These are phyloP conservation scores for Sphagnum fallax DNA, from an alignment of 228 moss, liverwort and hornwort genomes.

Conservation along the genomic window DNA sequence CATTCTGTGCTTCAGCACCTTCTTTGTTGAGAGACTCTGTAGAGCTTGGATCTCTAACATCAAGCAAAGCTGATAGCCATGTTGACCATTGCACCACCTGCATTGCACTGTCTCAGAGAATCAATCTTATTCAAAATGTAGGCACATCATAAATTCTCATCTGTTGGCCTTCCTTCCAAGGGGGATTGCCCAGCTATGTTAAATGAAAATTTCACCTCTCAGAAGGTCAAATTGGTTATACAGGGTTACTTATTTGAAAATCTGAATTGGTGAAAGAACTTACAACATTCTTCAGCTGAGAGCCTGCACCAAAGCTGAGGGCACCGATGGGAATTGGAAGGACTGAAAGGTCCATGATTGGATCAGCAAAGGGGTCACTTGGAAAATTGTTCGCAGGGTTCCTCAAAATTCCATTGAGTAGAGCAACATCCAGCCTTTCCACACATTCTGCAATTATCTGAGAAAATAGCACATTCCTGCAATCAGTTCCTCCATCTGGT, in stretches of 20 bases:
- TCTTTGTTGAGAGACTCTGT: slow-evolving; percentile 15
- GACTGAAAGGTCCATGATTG: slow-evolving; percentile 74
- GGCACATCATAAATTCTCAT: neutral
- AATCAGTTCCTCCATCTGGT: neutral
- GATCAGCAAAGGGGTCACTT: slow-evolving; percentile 81
- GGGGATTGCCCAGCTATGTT: neutral
- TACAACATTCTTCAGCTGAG: slow-evolving; percentile 90
- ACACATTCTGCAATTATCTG: slow-evolving; percentile 86
- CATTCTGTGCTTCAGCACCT: neutral
- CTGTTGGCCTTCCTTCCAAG: neutral
- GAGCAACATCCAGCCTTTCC: slow-evolving; percentile 77
- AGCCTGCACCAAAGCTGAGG: slow-evolving; percentile 84
- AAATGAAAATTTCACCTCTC: neutral
- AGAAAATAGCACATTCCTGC: neutral
- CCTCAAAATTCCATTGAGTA: slow-evolving; percentile 90
- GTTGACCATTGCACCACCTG: slow-evolving; percentile 95
- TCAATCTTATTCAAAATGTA: neutral
- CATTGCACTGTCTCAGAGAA: slow-evolving; percentile 5
- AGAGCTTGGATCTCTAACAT: slow-evolving; percentile 42
- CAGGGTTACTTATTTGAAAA: no score
- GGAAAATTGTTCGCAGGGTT: slow-evolving; percentile 66
- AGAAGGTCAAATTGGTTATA: no score
- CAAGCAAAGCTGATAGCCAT: slow-evolving; percentile 61
- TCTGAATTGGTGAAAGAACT: slow-evolving; percentile 5
- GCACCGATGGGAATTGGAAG: slow-evolving; percentile 75